Conservation (phyloP, 2,329 filamentous ascomycete species). For the Microdochium bolleyi region DNA sequence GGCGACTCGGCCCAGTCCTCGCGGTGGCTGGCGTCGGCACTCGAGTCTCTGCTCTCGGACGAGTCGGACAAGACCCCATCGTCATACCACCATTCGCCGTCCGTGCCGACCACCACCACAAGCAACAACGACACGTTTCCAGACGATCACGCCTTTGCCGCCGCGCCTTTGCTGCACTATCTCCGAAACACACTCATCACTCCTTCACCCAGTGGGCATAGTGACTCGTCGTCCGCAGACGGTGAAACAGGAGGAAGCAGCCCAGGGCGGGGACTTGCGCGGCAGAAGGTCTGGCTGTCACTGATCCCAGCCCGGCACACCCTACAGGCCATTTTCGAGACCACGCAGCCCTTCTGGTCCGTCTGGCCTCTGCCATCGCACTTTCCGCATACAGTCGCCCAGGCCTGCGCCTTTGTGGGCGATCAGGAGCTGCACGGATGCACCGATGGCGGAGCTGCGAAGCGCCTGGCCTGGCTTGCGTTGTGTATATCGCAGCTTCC, state of each 20-base stretch:
- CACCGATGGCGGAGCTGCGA: constrained; percentile 13
- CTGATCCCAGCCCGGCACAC: constrained; percentile 2
- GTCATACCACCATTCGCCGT: not conserved
- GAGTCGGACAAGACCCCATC: not conserved
- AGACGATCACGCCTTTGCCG: not conserved
- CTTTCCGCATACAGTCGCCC: constrained; percentile 23
- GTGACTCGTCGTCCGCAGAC: not conserved
- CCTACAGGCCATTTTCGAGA: constrained; percentile 10
- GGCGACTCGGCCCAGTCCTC: not conserved
- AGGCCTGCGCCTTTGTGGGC: constrained; percentile 23
- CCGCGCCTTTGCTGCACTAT: not conserved
- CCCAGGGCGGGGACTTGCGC: not conserved
- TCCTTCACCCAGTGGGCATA: not conserved
- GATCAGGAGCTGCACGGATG: constrained; percentile 20
- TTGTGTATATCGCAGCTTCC: constrained; percentile 32
- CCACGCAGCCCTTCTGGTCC: constrained; percentile 13
- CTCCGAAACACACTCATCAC: not conserved
- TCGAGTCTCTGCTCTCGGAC: not conserved
- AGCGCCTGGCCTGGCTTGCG: constrained; percentile 32
- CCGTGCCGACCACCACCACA: not conserved
- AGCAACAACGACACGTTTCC: not conserved
- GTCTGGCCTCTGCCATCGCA: constrained; percentile 12
- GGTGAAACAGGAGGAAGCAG: too few species aligned
- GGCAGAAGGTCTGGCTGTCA: not conserved
- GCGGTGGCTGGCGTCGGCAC: not conserved